These are phyloP conservation scores for Mariannaea sp. DNA, from an alignment of 2,329 filamentous ascomycete species.

Conservation along the genomic window DNA sequence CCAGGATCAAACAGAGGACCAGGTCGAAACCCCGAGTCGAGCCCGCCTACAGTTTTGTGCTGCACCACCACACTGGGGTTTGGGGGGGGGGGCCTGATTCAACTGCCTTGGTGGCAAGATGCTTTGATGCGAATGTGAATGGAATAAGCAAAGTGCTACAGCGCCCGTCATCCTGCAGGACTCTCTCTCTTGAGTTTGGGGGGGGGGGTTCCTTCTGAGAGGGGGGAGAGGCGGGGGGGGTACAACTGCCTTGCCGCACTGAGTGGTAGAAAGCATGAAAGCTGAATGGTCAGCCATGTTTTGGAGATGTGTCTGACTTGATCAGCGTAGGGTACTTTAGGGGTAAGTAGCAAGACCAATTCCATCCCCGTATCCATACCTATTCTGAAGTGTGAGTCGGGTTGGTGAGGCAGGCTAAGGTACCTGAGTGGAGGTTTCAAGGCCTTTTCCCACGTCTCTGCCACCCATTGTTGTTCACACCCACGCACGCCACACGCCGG, in stretches of 20 bases:
- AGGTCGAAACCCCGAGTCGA: background rate
- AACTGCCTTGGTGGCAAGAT: background rate
- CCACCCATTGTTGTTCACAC: constrained; percentile 6
- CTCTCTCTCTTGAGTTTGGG: no score
- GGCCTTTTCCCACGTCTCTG: constrained; percentile 3
- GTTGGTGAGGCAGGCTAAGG: constrained; percentile 6
- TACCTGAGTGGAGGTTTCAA: constrained; percentile 18
- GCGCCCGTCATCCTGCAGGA: constrained; percentile 3
- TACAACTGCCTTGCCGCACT: constrained; percentile 11
- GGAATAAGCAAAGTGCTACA: background rate
- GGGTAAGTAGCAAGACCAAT: constrained; percentile 8
- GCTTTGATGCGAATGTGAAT: background rate
- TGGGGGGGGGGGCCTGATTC: constrained; percentile 6
- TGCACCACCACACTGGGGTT: constrained; percentile 7
- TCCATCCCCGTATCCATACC: constrained; percentile 1
- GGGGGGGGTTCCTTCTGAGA: background rate
- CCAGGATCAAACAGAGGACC: constrained; percentile 7
- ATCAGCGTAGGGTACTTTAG: constrained; percentile 8
- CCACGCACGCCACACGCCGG: constrained; percentile 1
- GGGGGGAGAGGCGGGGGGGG: constrained; percentile 3
- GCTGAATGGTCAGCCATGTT: constrained; percentile 11
- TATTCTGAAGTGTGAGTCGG: background rate
- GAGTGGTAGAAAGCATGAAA: constrained; percentile 13
- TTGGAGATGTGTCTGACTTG: background rate
- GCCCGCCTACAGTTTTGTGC: constrained; percentile 4